These are phyloP conservation scores for Vanilla planifolia DNA, from an alignment of 106 monocot species.

Conservation along the genomic window DNA sequence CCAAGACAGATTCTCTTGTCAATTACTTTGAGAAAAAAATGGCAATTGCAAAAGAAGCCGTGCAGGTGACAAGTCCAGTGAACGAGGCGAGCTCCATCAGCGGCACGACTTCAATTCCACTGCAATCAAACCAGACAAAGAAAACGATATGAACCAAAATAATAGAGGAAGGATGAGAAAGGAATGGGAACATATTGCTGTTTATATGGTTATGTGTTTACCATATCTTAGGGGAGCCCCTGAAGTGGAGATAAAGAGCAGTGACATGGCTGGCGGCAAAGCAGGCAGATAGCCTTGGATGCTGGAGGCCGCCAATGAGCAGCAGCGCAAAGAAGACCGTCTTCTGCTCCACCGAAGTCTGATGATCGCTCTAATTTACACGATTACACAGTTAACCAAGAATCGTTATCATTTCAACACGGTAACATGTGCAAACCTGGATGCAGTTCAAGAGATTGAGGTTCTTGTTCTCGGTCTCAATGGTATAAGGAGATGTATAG, in stretches of 20 bases:
- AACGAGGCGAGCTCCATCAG: too few species aligned
- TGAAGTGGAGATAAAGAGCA: slow-evolving; percentile 48
- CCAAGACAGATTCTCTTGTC: too few species aligned
- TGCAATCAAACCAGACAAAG: too few species aligned
- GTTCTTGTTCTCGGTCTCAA: slow-evolving; percentile 60
- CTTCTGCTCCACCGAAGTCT: slow-evolving; percentile 52
- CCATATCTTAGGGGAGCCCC: slow-evolving; percentile 55
- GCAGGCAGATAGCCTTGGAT: slow-evolving; percentile 26
- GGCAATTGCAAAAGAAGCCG: too few species aligned
- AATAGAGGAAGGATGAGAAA: too few species aligned
- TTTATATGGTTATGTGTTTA: too few species aligned
- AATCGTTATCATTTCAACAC: not conserved
- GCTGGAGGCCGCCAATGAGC: slow-evolving; percentile 35
- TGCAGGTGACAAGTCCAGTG: too few species aligned
- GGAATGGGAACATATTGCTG: too few species aligned
- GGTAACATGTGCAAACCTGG: slow-evolving; percentile 12
- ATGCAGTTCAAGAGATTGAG: slow-evolving; percentile 64
- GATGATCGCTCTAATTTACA: slow-evolving; percentile 42
- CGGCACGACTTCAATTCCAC: too few species aligned
- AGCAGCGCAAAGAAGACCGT: slow-evolving; percentile 36
- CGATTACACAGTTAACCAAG: not conserved
- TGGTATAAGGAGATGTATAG: slow-evolving; percentile 41
- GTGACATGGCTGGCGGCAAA: slow-evolving; percentile 30
- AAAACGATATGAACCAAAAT: too few species aligned
- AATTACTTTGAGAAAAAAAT: too few species aligned